These are phyloP conservation scores for Fraxinus albicans DNA, from an alignment of 305 asterid genomes.

Conservation along the genomic window DNA sequence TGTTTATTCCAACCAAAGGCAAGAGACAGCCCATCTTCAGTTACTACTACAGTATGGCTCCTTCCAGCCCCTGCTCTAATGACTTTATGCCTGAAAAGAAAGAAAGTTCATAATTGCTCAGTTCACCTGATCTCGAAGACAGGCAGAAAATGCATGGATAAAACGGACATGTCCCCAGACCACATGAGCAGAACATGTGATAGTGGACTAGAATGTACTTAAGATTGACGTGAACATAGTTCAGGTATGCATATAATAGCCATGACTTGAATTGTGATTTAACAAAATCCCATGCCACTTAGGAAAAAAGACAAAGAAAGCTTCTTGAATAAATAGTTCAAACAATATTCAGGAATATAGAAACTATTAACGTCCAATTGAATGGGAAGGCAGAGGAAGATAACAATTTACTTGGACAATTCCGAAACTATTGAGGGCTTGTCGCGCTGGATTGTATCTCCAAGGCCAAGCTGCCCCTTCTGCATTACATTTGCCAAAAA, in stretches of 20 bases:
- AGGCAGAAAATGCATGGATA: not conserved
- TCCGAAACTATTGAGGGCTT: slow-evolving; percentile 84
- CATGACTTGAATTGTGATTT: slow-evolving; percentile 1
- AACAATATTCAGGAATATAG: slow-evolving; percentile 4
- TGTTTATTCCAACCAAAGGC: slow-evolving; percentile 97
- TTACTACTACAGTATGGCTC: slow-evolving; percentile 82
- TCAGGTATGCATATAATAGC: not conserved
- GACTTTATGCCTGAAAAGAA: slow-evolving; percentile 59
- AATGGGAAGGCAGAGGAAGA: not conserved
- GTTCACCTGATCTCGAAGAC: slow-evolving; percentile 6
- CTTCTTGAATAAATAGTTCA: not conserved
- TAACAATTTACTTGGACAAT: slow-evolving; percentile 59
- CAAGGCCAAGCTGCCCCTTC: slow-evolving; percentile 99
- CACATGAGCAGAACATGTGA: not conserved
- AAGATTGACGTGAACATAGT: not conserved
- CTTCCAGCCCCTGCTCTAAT: slow-evolving; percentile 78
- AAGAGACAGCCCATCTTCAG: slow-evolving; percentile 70
- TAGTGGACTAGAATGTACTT: not conserved
- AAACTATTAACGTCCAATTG: not conserved
- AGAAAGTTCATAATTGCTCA: slow-evolving; percentile 4
- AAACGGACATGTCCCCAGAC: not conserved
- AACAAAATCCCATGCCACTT: not conserved
- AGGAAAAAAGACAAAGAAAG: not conserved
- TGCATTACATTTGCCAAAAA: slow-evolving; percentile 20
- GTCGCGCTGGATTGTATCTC: slow-evolving; percentile 81